Conservation (phyloP, 805 yeast genomes). For the Ogataea nonfermentans region DNA sequence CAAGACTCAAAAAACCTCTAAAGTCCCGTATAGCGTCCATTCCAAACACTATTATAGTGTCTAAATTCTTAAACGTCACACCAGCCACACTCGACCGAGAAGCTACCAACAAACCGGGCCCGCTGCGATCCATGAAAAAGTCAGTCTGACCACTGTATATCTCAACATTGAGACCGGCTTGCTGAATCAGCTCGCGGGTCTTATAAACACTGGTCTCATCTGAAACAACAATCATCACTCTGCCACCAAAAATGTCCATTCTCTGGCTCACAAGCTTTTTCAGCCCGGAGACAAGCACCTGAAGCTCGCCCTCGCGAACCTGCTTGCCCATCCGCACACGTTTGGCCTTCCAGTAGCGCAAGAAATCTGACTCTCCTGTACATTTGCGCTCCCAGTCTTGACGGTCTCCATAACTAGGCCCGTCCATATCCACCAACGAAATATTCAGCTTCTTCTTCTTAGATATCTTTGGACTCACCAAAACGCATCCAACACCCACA, state of each 20-base stretch:
- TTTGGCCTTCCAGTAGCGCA: conserved; percentile 26
- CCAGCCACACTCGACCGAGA: conserved; percentile 29
- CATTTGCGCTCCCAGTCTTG: conserved; percentile 23
- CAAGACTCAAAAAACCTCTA: conserved; percentile 22
- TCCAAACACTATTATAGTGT: conserved; percentile 31
- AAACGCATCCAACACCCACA: conserved; percentile 25
- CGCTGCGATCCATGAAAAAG: background rate
- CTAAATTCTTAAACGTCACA: conserved; percentile 27
- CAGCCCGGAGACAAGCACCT: conserved; percentile 27
- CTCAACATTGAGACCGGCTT: conserved; percentile 14
- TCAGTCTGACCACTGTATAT: conserved; percentile 9
- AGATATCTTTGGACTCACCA: conserved; percentile 24
- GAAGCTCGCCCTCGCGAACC: conserved; percentile 23
- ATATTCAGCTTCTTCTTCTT: conserved; percentile 20
- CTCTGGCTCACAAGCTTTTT: conserved; percentile 22
- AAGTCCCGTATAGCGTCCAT: conserved; percentile 30
- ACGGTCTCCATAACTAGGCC: conserved; percentile 26
- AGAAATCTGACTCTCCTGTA: conserved; percentile 19
- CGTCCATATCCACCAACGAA: conserved; percentile 26
- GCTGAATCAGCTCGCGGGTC: conserved; percentile 12
- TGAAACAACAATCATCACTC: conserved; percentile 27
- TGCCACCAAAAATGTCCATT: conserved; percentile 3
- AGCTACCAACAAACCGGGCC: conserved; percentile 19
- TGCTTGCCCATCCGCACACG: conserved; percentile 18
- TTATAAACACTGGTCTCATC: conserved; percentile 26